These are phyloP conservation scores for Perkinsus chesapeaki DNA, from an alignment of 169 alveolate species.

Conservation along the genomic window DNA sequence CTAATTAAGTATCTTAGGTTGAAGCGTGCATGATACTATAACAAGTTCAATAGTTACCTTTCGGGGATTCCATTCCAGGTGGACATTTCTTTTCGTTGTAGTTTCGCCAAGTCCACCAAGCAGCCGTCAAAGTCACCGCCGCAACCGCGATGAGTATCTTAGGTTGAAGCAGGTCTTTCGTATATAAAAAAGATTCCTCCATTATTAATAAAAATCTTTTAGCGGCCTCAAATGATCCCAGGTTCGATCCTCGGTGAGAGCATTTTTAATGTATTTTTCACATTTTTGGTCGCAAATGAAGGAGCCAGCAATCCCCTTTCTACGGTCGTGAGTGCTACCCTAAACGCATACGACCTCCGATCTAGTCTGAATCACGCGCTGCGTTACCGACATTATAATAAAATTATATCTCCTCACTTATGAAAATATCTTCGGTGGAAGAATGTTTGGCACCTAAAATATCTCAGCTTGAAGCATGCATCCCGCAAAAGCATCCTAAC, in stretches of 20 bases:
- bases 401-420: too few relatives aligned
- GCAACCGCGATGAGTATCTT: not conserved
- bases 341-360: too few relatives aligned
- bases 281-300: too few relatives aligned
- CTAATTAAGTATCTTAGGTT: not conserved
- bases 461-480: too few relatives aligned
- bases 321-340: too few relatives aligned
- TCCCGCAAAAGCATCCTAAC: too few relatives aligned
- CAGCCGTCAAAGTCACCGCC: not conserved
- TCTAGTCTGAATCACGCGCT: too few relatives aligned
- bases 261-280: too few relatives aligned
- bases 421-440: too few relatives aligned
- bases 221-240: not conserved
- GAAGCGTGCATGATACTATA: not conserved
- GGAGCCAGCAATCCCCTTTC: too few relatives aligned
- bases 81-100: not conserved
- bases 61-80: not conserved
- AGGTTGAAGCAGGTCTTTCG: not conserved
- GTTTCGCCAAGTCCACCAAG: not conserved
- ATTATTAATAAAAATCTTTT: not conserved
- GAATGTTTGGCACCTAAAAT: too few relatives aligned
- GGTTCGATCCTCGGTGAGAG: not conserved
- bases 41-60: not conserved
- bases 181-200: not conserved
- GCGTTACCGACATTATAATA: too few relatives aligned